Evolutionary conservation across 2,329 filamentous ascomycete genomes (phyloP).

Genomic region (Aspergillus sp.): DNA sequence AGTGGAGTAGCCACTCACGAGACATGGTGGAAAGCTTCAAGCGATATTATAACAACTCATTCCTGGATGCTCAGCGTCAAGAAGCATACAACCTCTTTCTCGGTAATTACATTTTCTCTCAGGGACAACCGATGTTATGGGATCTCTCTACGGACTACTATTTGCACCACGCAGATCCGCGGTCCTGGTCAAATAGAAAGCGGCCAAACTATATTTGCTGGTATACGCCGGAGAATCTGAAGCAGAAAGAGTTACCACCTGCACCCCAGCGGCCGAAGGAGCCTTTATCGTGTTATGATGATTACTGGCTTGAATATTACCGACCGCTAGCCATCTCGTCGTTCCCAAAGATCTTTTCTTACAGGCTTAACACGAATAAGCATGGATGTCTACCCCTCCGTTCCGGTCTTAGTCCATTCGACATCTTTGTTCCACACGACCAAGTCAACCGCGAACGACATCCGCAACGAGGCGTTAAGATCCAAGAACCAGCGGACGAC

Average conservation of each 20-base stretch:
- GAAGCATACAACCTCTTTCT: slow-evolving; percentile 97
- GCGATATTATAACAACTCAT: slow-evolving; percentile 97
- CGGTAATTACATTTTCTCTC: slow-evolving; percentile 84
- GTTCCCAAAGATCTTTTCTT: slow-evolving; percentile 85
- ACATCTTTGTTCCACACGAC: slow-evolving; percentile 57
- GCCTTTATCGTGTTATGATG: slow-evolving; percentile 59
- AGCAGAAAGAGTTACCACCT: slow-evolving; percentile 54
- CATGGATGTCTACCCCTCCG: slow-evolving; percentile 65
- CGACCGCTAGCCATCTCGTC: slow-evolving; percentile 80
- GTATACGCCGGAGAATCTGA: slow-evolving; percentile 70
- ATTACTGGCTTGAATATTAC: slow-evolving; percentile 98
- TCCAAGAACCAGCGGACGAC: slow-evolving; percentile 54
- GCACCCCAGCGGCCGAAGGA: slow-evolving; percentile 24
- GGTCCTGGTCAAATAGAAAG: slow-evolving; percentile 58
- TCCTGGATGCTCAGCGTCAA: slow-evolving; percentile 93
- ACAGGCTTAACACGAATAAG: slow-evolving; percentile 83
- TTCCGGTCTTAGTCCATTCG: slow-evolving; percentile 75
- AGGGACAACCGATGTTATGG: slow-evolving; percentile 93
- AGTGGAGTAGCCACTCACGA: slow-evolving; percentile 94
- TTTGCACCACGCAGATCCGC: slow-evolving; percentile 81
- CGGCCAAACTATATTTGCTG: slow-evolving; percentile 76
- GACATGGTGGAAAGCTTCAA: slow-evolving; percentile 99
- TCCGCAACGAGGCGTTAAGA: slow-evolving; percentile 53
- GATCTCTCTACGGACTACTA: slow-evolving; percentile 94
- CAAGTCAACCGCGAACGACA: slow-evolving; percentile 55